Percentiles rank a stretch among this genome's conserved stretches.
Conservation (phyloP, 2,329 filamentous ascomycete genomes). For the Talaromyces sp. region DNA sequence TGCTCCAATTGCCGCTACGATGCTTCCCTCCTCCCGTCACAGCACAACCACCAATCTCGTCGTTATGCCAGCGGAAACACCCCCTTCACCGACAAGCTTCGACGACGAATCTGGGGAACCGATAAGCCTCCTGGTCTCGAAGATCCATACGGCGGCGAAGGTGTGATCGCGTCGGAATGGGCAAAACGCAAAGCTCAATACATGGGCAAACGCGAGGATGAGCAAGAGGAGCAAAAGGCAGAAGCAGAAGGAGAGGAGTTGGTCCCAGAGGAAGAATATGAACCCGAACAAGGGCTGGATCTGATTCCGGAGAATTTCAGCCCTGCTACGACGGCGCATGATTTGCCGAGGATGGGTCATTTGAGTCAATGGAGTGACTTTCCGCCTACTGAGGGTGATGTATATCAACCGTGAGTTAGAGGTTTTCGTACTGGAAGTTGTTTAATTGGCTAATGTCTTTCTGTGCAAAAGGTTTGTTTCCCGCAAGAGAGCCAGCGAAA, state of each 20-base stretch:
- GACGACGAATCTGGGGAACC: conserved; percentile 50
- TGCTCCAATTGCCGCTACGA: conserved; percentile 41
- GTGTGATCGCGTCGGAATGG: conserved; percentile 30
- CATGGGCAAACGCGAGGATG: conserved; percentile 14
- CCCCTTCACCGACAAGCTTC: conserved; percentile 45
- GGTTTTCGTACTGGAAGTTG: background rate
- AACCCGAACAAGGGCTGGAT: conserved; percentile 12
- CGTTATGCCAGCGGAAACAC: conserved; percentile 32
- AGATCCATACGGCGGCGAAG: conserved; percentile 47
- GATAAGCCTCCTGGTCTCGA: conserved; percentile 48
- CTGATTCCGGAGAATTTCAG: conserved; percentile 37
- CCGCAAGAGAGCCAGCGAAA: conserved; percentile 32
- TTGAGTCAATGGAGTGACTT: conserved; percentile 40
- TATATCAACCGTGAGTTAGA: conserved; percentile 41
- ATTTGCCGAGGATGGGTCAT: conserved; percentile 54
- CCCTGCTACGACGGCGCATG: conserved; percentile 50
- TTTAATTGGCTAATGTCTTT: background rate
- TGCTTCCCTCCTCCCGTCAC: conserved; percentile 25
- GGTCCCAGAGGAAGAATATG: conserved; percentile 9
- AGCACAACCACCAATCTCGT: conserved; percentile 31
- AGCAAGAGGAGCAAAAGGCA: background rate
- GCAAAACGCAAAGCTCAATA: conserved; percentile 23
- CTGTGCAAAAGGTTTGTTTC: conserved; percentile 33
- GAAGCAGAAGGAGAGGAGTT: background rate
- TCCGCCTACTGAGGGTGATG: conserved; percentile 35